Evolutionary conservation across 164 flowering plant genomes (phyloP).

Genomic region (Kingdonia uniflora): DNA sequence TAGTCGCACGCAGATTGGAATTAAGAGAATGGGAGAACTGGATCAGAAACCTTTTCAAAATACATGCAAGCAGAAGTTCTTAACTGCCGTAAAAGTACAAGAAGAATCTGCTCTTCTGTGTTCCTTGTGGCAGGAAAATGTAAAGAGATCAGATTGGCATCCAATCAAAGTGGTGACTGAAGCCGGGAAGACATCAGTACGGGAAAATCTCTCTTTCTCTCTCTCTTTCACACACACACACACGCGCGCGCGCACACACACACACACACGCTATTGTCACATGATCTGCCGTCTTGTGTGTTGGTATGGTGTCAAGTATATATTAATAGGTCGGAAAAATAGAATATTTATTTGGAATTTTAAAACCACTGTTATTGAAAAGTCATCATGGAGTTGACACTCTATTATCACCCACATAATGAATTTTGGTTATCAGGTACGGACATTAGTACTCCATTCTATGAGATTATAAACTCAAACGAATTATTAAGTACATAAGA

Average conservation of each 20-base stretch:
- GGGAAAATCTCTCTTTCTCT: neutral
- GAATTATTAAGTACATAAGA: too few relatives aligned
- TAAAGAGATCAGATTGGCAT: slow-evolving; percentile 31
- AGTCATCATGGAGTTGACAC: too few relatives aligned
- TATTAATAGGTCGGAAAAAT: neutral
- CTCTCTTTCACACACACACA: neutral
- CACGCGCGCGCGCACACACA: too few relatives aligned
- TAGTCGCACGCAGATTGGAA: slow-evolving; percentile 34
- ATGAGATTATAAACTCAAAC: too few relatives aligned
- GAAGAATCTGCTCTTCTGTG: slow-evolving; percentile 16
- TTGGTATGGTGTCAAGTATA: too few relatives aligned
- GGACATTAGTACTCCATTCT: too few relatives aligned
- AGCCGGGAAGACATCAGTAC: slow-evolving; percentile 11
- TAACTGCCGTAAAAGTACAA: slow-evolving; percentile 16
- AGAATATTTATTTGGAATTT: too few relatives aligned
- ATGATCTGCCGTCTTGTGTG: too few relatives aligned
- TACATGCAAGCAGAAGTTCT: slow-evolving; percentile 19
- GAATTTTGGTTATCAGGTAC: too few relatives aligned
- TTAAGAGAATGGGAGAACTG: slow-evolving; percentile 87
- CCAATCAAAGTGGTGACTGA: slow-evolving; percentile 22
- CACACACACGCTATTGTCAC: too few relatives aligned
- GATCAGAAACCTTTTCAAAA: slow-evolving; percentile 33
- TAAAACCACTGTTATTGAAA: neutral
- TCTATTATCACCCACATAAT: too few relatives aligned
- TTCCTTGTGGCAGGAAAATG: slow-evolving; percentile 30